A percentile compares a stretch with the other conserved stretches of the same genome.
Evolutionary conservation across 805 yeast genomes (phyloP).

Genomic region (Zygotorulaspora florentina): DNA sequence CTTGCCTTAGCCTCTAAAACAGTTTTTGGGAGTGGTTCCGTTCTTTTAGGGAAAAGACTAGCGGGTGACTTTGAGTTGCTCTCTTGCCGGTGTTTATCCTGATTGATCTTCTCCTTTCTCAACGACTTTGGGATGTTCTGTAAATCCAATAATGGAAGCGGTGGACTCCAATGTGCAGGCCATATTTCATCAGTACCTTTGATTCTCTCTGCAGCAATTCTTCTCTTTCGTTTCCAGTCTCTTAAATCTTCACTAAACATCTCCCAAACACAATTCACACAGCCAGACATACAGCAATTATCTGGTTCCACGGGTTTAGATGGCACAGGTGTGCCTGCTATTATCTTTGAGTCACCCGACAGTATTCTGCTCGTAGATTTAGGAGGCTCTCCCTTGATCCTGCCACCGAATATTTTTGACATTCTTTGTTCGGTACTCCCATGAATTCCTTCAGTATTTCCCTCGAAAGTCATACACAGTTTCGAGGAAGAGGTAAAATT

Average conservation of each 20-base stretch:
- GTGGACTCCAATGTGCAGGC: conserved; percentile 65
- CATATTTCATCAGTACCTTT: conserved; percentile 45
- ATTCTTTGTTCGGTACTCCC: conserved; percentile 47
- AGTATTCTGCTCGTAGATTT: conserved; percentile 36
- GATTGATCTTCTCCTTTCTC: conserved; percentile 26
- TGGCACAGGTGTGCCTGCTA: conserved; percentile 73
- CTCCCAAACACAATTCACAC: conserved; percentile 97
- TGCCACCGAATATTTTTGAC: conserved; percentile 50
- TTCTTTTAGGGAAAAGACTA: conserved; percentile 35
- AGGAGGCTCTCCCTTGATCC: conserved; percentile 50
- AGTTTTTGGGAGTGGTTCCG: conserved; percentile 31
- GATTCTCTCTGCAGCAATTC: conserved; percentile 53
- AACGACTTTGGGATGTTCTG: conserved; percentile 44
- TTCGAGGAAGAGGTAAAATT: conserved; percentile 4
- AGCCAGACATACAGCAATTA: conserved; percentile 96
- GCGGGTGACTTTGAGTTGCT: conserved; percentile 22
- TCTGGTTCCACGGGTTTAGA: conserved; percentile 86
- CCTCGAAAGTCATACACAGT: conserved; percentile 33
- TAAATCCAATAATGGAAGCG: conserved; percentile 39
- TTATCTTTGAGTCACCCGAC: conserved; percentile 15
- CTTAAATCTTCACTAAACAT: conserved; percentile 79
- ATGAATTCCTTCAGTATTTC: conserved; percentile 29
- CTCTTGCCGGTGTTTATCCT: conserved; percentile 21
- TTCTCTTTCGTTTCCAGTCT: conserved; percentile 67
- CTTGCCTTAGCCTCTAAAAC: conserved; percentile 32